Base-by-base conservation (phyloP, 176 grass and related monocot species). In the Bonia amplexicaulis region DNA sequence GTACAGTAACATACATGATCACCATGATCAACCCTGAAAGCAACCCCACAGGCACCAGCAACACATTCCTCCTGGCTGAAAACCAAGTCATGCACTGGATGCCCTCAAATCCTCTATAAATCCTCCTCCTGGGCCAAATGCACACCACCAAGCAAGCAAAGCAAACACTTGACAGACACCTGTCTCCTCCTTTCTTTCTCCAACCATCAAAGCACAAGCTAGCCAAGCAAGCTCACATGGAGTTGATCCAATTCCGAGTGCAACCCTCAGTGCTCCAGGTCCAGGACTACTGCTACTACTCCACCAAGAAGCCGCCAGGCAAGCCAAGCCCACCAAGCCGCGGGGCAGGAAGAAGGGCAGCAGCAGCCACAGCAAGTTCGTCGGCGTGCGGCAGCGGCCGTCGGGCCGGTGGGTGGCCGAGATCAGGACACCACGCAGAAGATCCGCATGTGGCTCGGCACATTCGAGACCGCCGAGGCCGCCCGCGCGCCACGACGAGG, bases 391-490 rank as follows among this genome's bases (percentile, higher is more conserved):
- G 72, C 91, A 96, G 85, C 85, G 90, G 23, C 90, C 93, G 1
- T 96, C 93, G 1, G 93, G 91, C 5, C 70, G 93, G 77, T 99
- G 96, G 96, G 93, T 99, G 23, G 93, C 93, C 66, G 93, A 99
- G 87, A 99, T 99, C 86, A 99, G 88, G 93, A 93, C 83, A 98
- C 93, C 80, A 92, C 93, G 16, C 93, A 94, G 69, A 99, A 99
- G 74, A 99, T 99, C 72, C 84, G 91, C 80, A 94, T 98, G 96
- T 98, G 96, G 96, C 85, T 98, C 16, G 93, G 95, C 47, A 98
- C 93, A 73, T 98, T 98, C 73, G 93, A 97, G 89, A 98, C 95
- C 2, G 86, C 95, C 6, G 95, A 98, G 82, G 95, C 95, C 6
- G 95, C 95, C 12, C 95, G 64, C 89, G 95, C 55, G 95, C 95